These are phyloP conservation scores for Fusarium mangiferae DNA, from an alignment of 2,329 filamentous ascomycete genomes.

Conservation along the genomic window DNA sequence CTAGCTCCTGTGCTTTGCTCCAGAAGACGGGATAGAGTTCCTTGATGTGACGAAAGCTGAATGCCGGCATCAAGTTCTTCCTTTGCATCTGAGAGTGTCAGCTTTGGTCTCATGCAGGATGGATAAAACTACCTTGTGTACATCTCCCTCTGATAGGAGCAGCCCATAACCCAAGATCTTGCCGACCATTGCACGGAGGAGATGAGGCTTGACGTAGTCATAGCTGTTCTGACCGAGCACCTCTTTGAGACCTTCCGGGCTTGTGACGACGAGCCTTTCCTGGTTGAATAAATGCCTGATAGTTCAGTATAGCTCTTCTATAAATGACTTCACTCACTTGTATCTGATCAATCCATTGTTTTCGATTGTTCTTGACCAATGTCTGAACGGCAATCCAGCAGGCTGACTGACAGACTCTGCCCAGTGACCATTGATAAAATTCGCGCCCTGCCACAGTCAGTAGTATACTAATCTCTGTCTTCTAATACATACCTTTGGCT, in stretches of 20 bases:
- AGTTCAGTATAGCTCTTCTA: accelerated
- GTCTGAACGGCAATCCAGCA: constrained; percentile 22
- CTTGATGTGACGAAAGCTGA: constrained; percentile 35
- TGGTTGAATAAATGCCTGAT: constrained; percentile 26
- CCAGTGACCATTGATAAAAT: constrained; percentile 31
- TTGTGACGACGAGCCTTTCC: constrained; percentile 23
- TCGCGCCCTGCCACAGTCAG: background rate
- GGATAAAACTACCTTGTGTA: background rate
- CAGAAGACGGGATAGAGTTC: constrained; percentile 30
- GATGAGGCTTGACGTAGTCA: constrained; percentile 29
- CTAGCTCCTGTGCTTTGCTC: constrained; percentile 26
- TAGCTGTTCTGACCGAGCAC: constrained; percentile 26
- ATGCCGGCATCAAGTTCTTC: constrained; percentile 33
- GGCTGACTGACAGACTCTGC: constrained; percentile 27
- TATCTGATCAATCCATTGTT: constrained; percentile 33
- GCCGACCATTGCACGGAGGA: constrained; percentile 26
- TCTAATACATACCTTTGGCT: background rate
- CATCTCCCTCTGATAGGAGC: constrained; percentile 13
- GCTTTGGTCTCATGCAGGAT: accelerated
- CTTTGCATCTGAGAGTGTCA: constrained; percentile 21
- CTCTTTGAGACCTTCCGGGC: constrained; percentile 23
- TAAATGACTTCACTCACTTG: background rate
- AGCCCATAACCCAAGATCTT: constrained; percentile 28
- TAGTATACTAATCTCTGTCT: accelerated
- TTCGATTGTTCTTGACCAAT: constrained; percentile 31